Conservation (phyloP, 805 yeast genomes). For the Pichia insulana region DNA sequence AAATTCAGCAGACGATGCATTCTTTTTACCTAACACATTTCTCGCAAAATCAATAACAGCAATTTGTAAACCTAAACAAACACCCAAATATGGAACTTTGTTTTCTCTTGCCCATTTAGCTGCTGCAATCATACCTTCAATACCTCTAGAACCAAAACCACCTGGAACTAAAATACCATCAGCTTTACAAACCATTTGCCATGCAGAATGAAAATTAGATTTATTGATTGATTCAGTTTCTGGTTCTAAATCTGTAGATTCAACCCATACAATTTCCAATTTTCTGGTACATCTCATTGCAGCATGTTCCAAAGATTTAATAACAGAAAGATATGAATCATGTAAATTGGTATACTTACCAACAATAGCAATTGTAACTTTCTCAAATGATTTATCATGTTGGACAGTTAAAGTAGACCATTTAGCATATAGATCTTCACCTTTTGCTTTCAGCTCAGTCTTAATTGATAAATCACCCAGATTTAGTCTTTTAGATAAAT, state of each 20-base stretch:
- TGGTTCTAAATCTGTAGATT: slow-evolving; percentile 81
- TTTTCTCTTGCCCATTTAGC: slow-evolving; percentile 98
- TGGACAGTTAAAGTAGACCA: slow-evolving; percentile 77
- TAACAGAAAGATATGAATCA: slow-evolving; percentile 90
- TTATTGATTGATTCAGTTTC: slow-evolving; percentile 55
- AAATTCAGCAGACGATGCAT: slow-evolving; percentile 79
- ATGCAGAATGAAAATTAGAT: slow-evolving; percentile 83
- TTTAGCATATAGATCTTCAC: slow-evolving; percentile 57
- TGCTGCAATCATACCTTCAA: slow-evolving; percentile 96
- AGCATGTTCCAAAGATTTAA: slow-evolving; percentile 91
- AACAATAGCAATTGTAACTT: slow-evolving; percentile 89
- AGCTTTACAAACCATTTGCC: slow-evolving; percentile 88
- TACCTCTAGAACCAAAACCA: slow-evolving; percentile 95
- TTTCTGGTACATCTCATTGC: slow-evolving; percentile 83
- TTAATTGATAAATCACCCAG: slow-evolving; percentile 42
- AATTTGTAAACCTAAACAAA: slow-evolving; percentile 93
- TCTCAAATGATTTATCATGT: slow-evolving; percentile 76
- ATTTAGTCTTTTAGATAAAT: slow-evolving; percentile 58
- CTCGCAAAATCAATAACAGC: slow-evolving; percentile 93
- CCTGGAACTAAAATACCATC: slow-evolving; percentile 98
- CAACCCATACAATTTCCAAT: slow-evolving; percentile 92
- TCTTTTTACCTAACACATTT: slow-evolving; percentile 57
- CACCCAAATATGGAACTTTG: slow-evolving; percentile 89
- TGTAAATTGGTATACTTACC: slow-evolving; percentile 95
- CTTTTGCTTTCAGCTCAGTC: slow-evolving; percentile 48